Conservation (phyloP, 106 monocot genomes). For the Allium sativum region DNA sequence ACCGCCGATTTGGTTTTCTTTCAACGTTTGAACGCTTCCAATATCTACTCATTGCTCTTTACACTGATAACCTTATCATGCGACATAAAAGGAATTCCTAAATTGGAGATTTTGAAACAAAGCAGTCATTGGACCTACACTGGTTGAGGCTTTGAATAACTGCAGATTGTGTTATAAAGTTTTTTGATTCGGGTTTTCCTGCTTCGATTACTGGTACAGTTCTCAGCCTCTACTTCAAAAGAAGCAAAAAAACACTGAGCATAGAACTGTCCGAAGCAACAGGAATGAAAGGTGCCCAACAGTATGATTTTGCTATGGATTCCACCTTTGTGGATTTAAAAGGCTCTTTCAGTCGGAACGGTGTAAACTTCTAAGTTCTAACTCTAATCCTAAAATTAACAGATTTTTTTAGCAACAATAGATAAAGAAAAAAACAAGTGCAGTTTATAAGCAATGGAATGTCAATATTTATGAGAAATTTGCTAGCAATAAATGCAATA, state of each 20-base stretch:
- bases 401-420: too few species aligned
- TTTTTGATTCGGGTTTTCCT: constrained; percentile 39
- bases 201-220: constrained; percentile 80
- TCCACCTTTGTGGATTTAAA: too few species aligned
- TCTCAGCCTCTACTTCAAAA: constrained; percentile 81
- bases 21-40: constrained; percentile 17
- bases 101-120: constrained; percentile 67
- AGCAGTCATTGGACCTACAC: constrained; percentile 89
- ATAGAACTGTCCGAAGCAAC: constrained; percentile 57
- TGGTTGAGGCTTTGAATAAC: constrained; percentile 57
- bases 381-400: too few species aligned
- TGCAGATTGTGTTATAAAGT: constrained; percentile 88
- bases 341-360: too few species aligned
- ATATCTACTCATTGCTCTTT: too few species aligned
- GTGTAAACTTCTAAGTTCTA: too few species aligned
- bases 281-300: constrained; percentile 62
- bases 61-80: constrained; percentile 59
- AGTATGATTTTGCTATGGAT: too few species aligned
- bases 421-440: too few species aligned
- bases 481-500: too few species aligned
- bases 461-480: too few species aligned
- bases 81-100: constrained; percentile 89
- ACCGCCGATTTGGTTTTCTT: constrained; percentile 65
- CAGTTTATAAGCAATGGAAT: too few species aligned
- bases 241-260: constrained; percentile 77